Percentiles rank a stretch among this genome's conserved stretches.
These are phyloP conservation scores for Cubamyces sp. DNA, from an alignment of 768 basidiomycete genomes.

Conservation along the genomic window DNA sequence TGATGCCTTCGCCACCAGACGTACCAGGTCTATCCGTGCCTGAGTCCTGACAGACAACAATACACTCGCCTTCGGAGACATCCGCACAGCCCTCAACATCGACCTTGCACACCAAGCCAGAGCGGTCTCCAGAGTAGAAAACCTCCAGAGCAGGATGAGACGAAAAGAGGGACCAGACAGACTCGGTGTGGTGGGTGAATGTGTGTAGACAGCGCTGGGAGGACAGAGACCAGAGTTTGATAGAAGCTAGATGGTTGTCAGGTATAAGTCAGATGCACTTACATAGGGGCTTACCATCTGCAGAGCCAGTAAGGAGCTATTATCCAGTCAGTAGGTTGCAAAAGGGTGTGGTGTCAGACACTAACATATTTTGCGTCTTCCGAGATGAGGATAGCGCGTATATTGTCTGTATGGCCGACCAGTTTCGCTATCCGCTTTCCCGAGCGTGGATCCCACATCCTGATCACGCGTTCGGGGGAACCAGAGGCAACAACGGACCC, in stretches of 20 bases:
- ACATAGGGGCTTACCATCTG: slow-evolving; percentile 54
- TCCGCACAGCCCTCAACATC: slow-evolving; percentile 85
- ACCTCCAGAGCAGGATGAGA: slow-evolving; percentile 82
- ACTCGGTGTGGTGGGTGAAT: slow-evolving; percentile 93
- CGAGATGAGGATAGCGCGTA: slow-evolving; percentile 85
- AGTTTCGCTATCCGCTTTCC: slow-evolving; percentile 83
- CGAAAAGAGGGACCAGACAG: slow-evolving; percentile 92
- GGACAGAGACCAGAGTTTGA: slow-evolving; percentile 92
- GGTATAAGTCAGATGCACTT: not conserved
- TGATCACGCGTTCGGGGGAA: slow-evolving; percentile 87
- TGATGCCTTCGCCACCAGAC: slow-evolving; percentile 65
- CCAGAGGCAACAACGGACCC: slow-evolving; percentile 87
- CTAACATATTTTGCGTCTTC: slow-evolving; percentile 91
- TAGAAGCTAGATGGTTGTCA: slow-evolving; percentile 53
- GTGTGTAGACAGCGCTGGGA: slow-evolving; percentile 93
- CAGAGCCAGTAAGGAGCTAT: slow-evolving; percentile 83
- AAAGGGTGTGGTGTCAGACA: slow-evolving; percentile 18
- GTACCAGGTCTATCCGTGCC: slow-evolving; percentile 39
- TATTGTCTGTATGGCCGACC: slow-evolving; percentile 97
- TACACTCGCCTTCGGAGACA: slow-evolving; percentile 87
- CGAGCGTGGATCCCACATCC: slow-evolving; percentile 92
- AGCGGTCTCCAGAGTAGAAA: slow-evolving; percentile 95
- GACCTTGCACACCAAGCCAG: slow-evolving; percentile 89
- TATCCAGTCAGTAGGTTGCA: slow-evolving; percentile 13
- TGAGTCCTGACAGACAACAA: slow-evolving; percentile 77